Evolutionary conservation across 495 filamentous ascomycete species (phyloP).

Genomic region (Xylaria longipes): DNA sequence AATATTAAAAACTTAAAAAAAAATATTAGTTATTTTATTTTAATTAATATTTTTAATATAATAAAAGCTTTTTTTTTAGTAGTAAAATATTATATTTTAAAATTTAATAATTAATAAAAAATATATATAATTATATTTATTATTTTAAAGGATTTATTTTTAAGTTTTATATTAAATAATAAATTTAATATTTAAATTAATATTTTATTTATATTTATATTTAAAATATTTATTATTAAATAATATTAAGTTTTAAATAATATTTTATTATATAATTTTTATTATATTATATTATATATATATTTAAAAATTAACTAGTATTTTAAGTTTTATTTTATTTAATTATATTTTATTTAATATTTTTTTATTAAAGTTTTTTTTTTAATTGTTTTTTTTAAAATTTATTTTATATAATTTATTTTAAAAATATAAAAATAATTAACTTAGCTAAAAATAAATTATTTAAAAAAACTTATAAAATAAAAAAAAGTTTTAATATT

Average conservation of each 20-base stretch:
- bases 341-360: not conserved
- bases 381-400: not conserved
- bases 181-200: not conserved
- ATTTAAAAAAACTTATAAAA: not conserved
- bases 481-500: constrained; percentile 2
- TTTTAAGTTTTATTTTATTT: not conserved
- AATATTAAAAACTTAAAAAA: not conserved
- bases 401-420: not conserved
- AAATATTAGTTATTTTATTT: not conserved
- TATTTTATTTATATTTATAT: not conserved
- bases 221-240: not conserved
- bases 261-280: not conserved
- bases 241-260: not conserved
- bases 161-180: not conserved
- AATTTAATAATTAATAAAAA: not conserved
- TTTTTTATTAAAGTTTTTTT: not conserved
- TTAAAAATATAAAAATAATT: not conserved
- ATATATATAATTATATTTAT: constrained; percentile 10
- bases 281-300: not conserved
- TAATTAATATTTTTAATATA: not conserved
- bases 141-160: not conserved
- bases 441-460: not conserved
- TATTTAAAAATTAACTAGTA: not conserved
- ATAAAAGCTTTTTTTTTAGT: not conserved
- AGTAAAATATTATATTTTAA: not conserved